Evolutionary conservation across 2,329 filamentous ascomycete genomes (phyloP).

Genomic region (Pyricularia pennisetigena): DNA sequence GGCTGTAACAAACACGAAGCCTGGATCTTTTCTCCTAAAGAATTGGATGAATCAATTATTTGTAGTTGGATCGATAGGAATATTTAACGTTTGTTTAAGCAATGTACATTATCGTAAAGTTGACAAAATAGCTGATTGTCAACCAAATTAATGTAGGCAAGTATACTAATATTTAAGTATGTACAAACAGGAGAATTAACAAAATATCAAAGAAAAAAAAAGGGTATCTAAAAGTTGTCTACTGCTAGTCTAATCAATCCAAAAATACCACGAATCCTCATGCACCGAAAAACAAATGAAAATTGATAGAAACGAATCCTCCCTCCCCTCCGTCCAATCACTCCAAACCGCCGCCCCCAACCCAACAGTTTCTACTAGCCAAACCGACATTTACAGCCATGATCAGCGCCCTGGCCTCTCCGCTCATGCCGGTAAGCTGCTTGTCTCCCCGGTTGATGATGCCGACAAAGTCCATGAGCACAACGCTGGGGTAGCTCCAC

Average conservation of each 20-base stretch:
- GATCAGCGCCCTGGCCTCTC: constrained; percentile 4
- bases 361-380: constrained; percentile 5
- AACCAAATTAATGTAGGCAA: no score
- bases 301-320: neutral
- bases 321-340: no score
- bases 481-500: constrained; percentile 11
- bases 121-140: no score
- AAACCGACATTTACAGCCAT: constrained; percentile 6
- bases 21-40: no score
- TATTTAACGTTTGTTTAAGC: no score
- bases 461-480: constrained; percentile 10
- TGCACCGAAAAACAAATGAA: neutral
- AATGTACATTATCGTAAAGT: no score
- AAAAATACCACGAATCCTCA: neutral
- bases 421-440: neutral
- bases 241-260: no score
- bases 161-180: no score
- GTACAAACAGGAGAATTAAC: no score
- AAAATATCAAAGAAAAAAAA: neutral
- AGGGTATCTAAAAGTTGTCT: neutral
- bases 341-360: constrained; percentile 1
- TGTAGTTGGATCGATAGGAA: no score
- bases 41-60: no score
- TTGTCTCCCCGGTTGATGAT: constrained; percentile 3
- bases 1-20: no score